A percentile compares a stretch with the other conserved stretches of the same genome.
Evolutionary conservation across 306 rosid genomes (phyloP).

Genomic region (Mimosa pudica): DNA sequence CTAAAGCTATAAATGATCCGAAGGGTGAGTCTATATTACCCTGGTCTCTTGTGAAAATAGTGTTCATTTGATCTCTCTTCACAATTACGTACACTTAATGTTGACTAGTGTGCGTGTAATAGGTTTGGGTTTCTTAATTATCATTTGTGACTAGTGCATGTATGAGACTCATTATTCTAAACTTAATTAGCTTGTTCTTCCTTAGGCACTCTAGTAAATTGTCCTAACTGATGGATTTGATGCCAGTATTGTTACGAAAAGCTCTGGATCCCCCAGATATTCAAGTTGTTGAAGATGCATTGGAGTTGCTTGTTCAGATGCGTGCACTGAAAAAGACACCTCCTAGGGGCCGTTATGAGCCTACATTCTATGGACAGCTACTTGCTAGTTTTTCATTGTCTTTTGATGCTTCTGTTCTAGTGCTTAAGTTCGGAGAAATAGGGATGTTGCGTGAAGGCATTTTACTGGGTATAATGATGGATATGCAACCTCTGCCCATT

Average conservation of each 20-base stretch:
- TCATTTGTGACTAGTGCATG: neutral
- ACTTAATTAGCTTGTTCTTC: conserved; percentile 6
- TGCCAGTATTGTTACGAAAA: conserved; percentile 77
- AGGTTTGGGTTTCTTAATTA: neutral
- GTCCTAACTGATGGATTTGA: conserved; percentile 30
- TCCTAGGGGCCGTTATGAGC: conserved; percentile 75
- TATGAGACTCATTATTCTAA: no score
- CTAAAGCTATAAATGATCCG: conserved; percentile 89
- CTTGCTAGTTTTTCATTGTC: conserved; percentile 81
- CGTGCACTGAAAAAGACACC: conserved; percentile 55
- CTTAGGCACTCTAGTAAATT: conserved; percentile 16
- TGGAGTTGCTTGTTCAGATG: conserved; percentile 67
- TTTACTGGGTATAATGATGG: conserved; percentile 80
- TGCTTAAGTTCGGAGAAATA: conserved; percentile 76
- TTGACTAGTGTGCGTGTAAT: neutral
- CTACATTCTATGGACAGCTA: conserved; percentile 79
- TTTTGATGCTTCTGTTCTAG: conserved; percentile 74
- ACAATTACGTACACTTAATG: neutral
- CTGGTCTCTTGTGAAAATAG: conserved; percentile 23
- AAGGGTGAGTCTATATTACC: conserved; percentile 48
- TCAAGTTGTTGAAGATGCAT: conserved; percentile 73
- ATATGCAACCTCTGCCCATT: conserved; percentile 79
- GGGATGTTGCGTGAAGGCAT: conserved; percentile 92
- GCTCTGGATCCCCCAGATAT: conserved; percentile 74
- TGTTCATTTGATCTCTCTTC: conserved; percentile 11